Conservation (phyloP, 257 asterid species). For the Haberlea rhodopensis region DNA sequence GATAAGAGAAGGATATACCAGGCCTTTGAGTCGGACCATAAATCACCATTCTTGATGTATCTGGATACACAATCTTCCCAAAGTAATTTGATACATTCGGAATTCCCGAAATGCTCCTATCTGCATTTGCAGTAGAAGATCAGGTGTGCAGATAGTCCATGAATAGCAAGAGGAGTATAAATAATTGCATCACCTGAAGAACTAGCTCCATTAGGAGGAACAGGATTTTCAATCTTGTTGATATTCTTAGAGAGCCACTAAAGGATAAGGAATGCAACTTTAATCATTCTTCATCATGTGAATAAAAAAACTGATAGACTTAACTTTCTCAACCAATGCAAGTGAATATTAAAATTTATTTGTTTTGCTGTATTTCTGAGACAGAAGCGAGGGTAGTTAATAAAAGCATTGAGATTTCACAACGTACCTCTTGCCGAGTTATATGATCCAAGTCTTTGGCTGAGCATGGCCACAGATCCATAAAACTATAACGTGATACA, state of each 20-base stretch:
- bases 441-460: conserved; percentile 88
- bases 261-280: conserved; percentile 3
- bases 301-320: neutral
- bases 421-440: conserved; percentile 79
- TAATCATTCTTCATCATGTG: conserved; percentile 9
- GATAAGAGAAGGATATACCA: conserved; percentile 41
- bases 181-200: conserved; percentile 42
- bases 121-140: conserved; percentile 39
- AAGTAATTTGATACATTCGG: conserved; percentile 42
- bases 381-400: conserved; percentile 11
- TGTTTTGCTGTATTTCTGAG: conserved; percentile 12
- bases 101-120: conserved; percentile 45
- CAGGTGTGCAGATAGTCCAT: conserved; percentile 12
- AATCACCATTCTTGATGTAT: conserved; percentile 67
- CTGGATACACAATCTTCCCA: conserved; percentile 74
- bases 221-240: conserved; percentile 55
- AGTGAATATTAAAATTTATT: conserved; percentile 10
- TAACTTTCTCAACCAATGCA: neutral
- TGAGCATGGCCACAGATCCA: conserved; percentile 98
- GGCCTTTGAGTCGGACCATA: conserved; percentile 62
- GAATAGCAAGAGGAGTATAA: conserved; percentile 11
- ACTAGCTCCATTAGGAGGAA: conserved; percentile 54
- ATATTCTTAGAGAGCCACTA: conserved; percentile 79
- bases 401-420: neutral
- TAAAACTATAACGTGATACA: conserved; percentile 82